Base-by-base conservation (phyloP, 148 eudicot genomes). In the Beta vulgaris region DNA sequence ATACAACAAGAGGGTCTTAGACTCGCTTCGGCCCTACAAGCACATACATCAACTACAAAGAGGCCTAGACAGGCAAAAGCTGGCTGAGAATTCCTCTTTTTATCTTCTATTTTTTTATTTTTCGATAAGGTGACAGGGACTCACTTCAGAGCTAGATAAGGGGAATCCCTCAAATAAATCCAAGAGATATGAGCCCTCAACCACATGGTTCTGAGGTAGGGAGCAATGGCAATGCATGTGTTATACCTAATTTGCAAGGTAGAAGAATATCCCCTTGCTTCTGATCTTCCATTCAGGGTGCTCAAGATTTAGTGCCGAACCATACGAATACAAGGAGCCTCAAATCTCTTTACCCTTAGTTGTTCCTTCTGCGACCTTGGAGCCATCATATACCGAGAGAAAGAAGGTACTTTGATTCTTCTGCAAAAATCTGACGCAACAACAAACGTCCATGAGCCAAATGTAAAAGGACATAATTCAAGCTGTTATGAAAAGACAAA, bases 371-470 rank as follows among this genome's bases (percentile, higher is more conserved):
- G 78, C 70, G 62, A 39, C 84, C 84, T 81, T 85, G 58, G 89
- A 61, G 77, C 85, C 86, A 73, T 85, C 88, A 44, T 90, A 92
- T 37, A 81, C 80, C 19, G 92, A 80, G 75, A 90, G 82, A 81
- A 92, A 90, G 84, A 88, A 92, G 65, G 84, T 73, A 58, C 72
- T 75, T 68, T 95, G 96, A 74, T 95, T 90, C 83, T 85, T 92
- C 80, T 95, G 96, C 81, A 92, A 70, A 86, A 88, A 94, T 88
- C 98, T 94, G 77, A 73, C 49, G 65, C 29, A 42, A 57, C n/a
- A n/a, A 34, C 12, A 2, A 51, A 21, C 48, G 44, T 46, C 28
- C 25, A 32, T 46, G 44, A 26, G 37, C 11, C 46, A 0, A 15
- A 42, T n/a, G 49, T 51, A 8, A 4, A 46, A 29, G 46, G 1